phyloP scores from a whole-genome alignment of 2,329 filamentous ascomycete genomes.

The Paecilomyces variotii region DNA sequence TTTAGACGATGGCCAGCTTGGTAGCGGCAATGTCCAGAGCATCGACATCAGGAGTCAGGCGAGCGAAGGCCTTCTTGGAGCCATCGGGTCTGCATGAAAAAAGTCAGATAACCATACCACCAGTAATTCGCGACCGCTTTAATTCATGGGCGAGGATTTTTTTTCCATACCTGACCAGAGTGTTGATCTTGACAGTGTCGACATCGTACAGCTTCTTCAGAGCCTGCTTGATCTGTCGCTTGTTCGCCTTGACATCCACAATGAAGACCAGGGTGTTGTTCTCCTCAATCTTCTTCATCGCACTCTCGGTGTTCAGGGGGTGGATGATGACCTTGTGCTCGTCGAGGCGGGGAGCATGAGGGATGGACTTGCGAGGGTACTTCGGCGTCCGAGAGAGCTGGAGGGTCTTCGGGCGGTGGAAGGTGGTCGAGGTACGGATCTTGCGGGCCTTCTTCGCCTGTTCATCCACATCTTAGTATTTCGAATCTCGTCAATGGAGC shows the following conservation, averaged over 20 bases:
- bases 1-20: conserved; percentile 96
- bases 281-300: conserved; percentile 99
- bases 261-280: conserved; percentile 99
- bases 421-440: conserved; percentile 84
- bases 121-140: background rate
- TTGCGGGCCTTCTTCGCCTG: conserved; percentile 85
- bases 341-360: conserved; percentile 83
- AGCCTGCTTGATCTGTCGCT: conserved; percentile 97
- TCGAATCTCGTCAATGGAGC: conserved; percentile 38
- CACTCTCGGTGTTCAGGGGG: conserved; percentile 98
- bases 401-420: conserved; percentile 97
- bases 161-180: conserved; percentile 71
- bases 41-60: conserved; percentile 92
- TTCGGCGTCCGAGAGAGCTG: conserved; percentile 83
- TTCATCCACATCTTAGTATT: conserved; percentile 18
- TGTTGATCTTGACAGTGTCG: conserved; percentile 98
- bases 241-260: conserved; percentile 95
- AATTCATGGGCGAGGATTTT: background rate
- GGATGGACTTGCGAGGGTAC: conserved; percentile 94
- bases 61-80: conserved; percentile 97
- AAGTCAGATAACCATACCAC: conserved; percentile 8
- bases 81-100: conserved; percentile 66
- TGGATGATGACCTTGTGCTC: conserved; percentile 96
- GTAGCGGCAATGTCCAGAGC: conserved; percentile 98
- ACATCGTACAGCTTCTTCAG: conserved; percentile 99